Evolutionary conservation across 2,329 filamentous ascomycete genomes (phyloP).

Genomic region (Diaporthe ilicicola): DNA sequence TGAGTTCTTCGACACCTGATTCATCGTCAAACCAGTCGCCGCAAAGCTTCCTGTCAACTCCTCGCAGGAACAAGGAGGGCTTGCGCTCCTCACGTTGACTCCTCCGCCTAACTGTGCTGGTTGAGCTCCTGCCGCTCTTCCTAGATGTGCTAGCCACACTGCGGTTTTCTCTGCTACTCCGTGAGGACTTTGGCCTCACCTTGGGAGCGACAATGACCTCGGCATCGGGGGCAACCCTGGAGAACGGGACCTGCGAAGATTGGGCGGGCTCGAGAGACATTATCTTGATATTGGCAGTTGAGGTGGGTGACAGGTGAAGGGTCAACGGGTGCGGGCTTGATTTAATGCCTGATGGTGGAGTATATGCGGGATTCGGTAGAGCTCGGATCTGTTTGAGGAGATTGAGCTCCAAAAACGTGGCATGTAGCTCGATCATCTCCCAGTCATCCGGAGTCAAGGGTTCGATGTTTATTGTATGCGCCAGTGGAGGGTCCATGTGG

Average conservation of each 20-base stretch:
- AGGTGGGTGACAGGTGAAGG: constrained; percentile 92
- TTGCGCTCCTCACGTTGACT: constrained; percentile 70
- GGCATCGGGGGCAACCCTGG: constrained; percentile 91
- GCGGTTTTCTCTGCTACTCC: constrained; percentile 75
- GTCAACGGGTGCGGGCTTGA: constrained; percentile 80
- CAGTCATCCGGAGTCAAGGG: constrained; percentile 94
- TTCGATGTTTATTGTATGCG: constrained; percentile 96
- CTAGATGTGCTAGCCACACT: constrained; percentile 84
- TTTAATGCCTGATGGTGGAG: constrained; percentile 56
- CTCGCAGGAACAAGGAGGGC: constrained; percentile 79
- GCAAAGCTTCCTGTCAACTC: constrained; percentile 75
- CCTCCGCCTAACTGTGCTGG: constrained; percentile 69
- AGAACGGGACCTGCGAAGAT: constrained; percentile 76
- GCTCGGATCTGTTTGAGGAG: constrained; percentile 92
- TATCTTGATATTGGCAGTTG: constrained; percentile 90
- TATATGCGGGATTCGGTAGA: constrained; percentile 83
- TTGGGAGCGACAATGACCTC: constrained; percentile 98
- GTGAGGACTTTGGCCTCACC: constrained; percentile 74
- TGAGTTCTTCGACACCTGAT: constrained; percentile 65
- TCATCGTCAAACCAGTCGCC: constrained; percentile 83
- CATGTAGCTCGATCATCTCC: constrained; percentile 98
- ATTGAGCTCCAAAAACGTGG: constrained; percentile 93
- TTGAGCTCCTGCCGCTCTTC: constrained; percentile 78
- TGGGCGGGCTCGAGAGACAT: constrained; percentile 82
- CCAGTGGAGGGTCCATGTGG: constrained; percentile 89